Percentiles rank a stretch among this genome's conserved stretches.
These are phyloP conservation scores for Tanacetum coccineum DNA, from an alignment of 129 eudicot species.

Conservation along the genomic window DNA sequence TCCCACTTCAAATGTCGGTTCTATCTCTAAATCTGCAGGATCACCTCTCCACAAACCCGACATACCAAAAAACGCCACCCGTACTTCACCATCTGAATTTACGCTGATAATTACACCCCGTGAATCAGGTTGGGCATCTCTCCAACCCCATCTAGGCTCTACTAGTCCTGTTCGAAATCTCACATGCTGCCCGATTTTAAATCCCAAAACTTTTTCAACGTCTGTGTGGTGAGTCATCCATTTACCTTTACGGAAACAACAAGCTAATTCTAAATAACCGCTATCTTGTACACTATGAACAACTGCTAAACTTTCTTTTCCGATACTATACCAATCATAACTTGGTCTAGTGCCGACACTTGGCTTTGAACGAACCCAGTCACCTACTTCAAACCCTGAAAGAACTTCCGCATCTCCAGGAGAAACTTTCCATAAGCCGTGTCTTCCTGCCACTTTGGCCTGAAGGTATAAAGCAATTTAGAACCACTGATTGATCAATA, in stretches of 20 bases:
- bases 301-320: slow-evolving; percentile 84
- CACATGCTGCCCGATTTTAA: slow-evolving; percentile 79
- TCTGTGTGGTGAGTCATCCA: slow-evolving; percentile 71
- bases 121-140: slow-evolving; percentile 66
- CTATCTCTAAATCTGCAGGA: slow-evolving; percentile 84
- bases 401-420: slow-evolving; percentile 96
- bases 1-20: slow-evolving; percentile 76
- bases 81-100: slow-evolving; percentile 83
- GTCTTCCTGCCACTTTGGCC: slow-evolving; percentile 91
- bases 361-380: slow-evolving; percentile 96
- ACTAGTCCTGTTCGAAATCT: slow-evolving; percentile 63
- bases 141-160: slow-evolving; percentile 99
- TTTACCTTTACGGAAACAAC: slow-evolving; percentile 93
- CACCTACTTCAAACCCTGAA: slow-evolving; percentile 94
- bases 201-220: slow-evolving; percentile 71
- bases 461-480: slow-evolving; percentile 24
- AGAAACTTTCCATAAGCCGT: slow-evolving; percentile 82
- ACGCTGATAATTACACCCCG: slow-evolving; percentile 73
- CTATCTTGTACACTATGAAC: slow-evolving; percentile 90
- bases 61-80: slow-evolving; percentile 66
- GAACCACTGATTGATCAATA: not conserved
- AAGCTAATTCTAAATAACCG: slow-evolving; percentile 81
- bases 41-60: slow-evolving; percentile 91
- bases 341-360: slow-evolving; percentile 85
- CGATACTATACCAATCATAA: slow-evolving; percentile 92